Evolutionary conservation across 305 asterid genomes (phyloP).

Genomic region (Fraxinus dipetala): DNA sequence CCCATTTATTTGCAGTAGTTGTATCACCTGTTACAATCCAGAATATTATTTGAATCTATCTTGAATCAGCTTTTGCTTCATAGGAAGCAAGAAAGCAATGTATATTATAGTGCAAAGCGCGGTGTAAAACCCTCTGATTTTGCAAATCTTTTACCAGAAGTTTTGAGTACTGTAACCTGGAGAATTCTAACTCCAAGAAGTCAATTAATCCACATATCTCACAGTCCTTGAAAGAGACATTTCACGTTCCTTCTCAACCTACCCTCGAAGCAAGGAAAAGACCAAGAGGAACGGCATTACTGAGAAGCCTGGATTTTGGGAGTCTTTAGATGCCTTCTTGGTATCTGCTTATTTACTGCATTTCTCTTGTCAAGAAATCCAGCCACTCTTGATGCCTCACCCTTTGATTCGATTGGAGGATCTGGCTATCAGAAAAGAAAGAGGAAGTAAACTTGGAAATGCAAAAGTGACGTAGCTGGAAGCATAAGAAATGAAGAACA

Average conservation of each 20-base stretch:
- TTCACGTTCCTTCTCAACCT: neutral
- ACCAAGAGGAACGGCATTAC: neutral
- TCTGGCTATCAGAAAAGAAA: neutral
- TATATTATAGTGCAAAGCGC: constrained; percentile 66
- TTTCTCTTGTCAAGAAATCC: neutral
- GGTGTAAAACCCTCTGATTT: constrained; percentile 87
- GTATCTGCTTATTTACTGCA: neutral
- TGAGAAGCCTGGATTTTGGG: neutral
- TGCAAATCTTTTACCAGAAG: constrained; percentile 65
- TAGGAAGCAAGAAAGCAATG: constrained; percentile 56
- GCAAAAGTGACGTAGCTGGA: neutral
- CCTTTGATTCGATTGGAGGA: neutral
- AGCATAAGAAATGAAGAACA: neutral
- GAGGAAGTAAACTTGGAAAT: neutral
- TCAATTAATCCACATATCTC: neutral
- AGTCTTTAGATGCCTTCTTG: neutral
- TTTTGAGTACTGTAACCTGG: constrained; percentile 33
- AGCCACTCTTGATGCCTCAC: neutral
- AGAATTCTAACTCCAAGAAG: neutral
- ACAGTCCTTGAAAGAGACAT: neutral
- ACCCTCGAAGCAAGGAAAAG: neutral
- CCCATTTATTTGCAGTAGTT: constrained; percentile 70
- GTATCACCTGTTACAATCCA: constrained; percentile 62
- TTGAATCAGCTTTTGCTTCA: constrained; percentile 83
- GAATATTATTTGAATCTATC: constrained; percentile 75